Conservation (phyloP, 2,329 filamentous ascomycete species). For the Colletotrichum agaves region DNA sequence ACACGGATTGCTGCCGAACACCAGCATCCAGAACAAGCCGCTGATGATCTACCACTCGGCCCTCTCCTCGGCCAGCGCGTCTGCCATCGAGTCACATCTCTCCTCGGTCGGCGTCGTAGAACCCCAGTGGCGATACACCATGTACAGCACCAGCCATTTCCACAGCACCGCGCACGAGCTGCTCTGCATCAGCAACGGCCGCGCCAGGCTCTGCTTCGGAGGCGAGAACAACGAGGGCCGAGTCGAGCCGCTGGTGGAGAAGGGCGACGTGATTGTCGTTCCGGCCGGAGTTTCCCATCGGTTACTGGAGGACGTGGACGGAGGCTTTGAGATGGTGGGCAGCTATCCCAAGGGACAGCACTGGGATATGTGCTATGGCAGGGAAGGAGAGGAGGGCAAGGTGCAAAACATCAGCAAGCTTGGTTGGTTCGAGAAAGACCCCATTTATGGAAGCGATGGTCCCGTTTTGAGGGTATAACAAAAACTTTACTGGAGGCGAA, state of each 20-base stretch:
- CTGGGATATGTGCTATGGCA: constrained; percentile 81
- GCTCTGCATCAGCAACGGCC: constrained; percentile 67
- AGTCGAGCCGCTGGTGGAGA: constrained; percentile 65
- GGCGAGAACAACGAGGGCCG: constrained; percentile 68
- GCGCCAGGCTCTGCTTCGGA: constrained; percentile 72
- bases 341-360: constrained; percentile 67
- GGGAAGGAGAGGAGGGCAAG: constrained; percentile 63
- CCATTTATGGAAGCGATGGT: constrained; percentile 38
- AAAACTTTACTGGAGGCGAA: not conserved
- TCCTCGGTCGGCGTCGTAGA: constrained; percentile 61
- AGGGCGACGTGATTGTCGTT: constrained; percentile 72
- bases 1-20: constrained; percentile 70
- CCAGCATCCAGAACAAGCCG: constrained; percentile 70
- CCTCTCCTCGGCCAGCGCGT: constrained; percentile 59
- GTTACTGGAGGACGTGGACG: constrained; percentile 64
- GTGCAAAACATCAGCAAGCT: constrained; percentile 41
- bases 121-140: constrained; percentile 76
- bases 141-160: constrained; percentile 75
- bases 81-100: constrained; percentile 67
- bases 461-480: constrained; percentile 19
- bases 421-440: constrained; percentile 39
- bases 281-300: constrained; percentile 74
- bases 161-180: constrained; percentile 76
- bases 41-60: constrained; percentile 73
- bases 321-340: constrained; percentile 74